Evolutionary conservation across 208 protist species (phyloP).

Genomic region (Acanthamoeba divionensis): DNA sequence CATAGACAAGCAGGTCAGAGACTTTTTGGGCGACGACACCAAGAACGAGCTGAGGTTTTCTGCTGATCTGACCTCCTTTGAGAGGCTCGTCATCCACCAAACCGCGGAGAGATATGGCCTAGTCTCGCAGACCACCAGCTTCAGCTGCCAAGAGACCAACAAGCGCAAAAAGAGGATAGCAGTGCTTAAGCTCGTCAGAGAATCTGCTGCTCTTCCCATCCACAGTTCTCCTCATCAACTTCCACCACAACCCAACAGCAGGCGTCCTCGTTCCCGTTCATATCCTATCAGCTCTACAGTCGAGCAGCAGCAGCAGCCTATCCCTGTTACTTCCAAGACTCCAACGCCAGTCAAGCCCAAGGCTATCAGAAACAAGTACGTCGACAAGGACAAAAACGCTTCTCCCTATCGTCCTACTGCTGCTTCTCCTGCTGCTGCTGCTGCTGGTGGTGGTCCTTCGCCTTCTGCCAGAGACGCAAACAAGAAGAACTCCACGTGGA

Average conservation of each 20-base stretch:
- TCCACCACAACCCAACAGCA: not conserved
- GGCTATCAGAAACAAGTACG: no score
- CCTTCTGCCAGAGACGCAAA: no score
- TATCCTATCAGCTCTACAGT: not conserved
- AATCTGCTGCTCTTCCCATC: no score
- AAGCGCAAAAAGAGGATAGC: not conserved
- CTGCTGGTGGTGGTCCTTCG: no score
- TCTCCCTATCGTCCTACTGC: no score
- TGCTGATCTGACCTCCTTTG: conserved; percentile 19
- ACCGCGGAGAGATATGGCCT: not conserved
- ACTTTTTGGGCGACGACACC: not conserved
- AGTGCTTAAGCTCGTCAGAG: conserved; percentile 31
- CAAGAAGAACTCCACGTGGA: no score
- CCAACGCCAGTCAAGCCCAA: not conserved
- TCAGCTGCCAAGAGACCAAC: conserved; percentile 8
- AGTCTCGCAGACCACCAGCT: not conserved
- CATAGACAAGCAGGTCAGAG: not conserved
- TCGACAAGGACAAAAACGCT: no score
- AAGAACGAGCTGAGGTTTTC: not conserved
- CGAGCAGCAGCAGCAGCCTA: not conserved
- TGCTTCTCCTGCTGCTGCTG: no score
- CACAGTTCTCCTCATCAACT: no score
- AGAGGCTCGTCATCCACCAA: conserved; percentile 2
- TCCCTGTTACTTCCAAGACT: not conserved
- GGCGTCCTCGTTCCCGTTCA: not conserved